phyloP scores from a whole-genome alignment of 2,329 filamentous ascomycete species.

The Metarhizium brunneum region DNA sequence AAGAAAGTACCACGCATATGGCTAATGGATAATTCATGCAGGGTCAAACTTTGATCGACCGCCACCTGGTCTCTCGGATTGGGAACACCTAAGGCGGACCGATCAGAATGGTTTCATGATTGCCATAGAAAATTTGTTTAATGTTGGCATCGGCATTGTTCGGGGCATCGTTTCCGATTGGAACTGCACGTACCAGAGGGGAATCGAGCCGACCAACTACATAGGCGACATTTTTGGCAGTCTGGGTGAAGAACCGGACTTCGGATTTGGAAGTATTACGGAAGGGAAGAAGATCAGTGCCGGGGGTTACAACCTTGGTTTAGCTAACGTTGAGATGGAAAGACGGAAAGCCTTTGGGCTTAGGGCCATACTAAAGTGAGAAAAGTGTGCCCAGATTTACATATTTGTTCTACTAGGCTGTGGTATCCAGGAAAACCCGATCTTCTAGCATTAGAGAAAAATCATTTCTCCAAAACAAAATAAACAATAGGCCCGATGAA shows the following conservation, averaged over 20 bases:
- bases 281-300: slow-evolving; percentile 22
- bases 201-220: slow-evolving; percentile 54
- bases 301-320: slow-evolving; percentile 7
- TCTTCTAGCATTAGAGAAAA: neutral
- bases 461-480: neutral
- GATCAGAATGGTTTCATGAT: slow-evolving; percentile 56
- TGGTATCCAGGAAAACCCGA: neutral
- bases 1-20: neutral
- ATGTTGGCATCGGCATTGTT: slow-evolving; percentile 56
- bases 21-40: neutral
- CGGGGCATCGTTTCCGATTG: slow-evolving; percentile 53
- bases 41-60: slow-evolving; percentile 65
- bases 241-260: slow-evolving; percentile 56
- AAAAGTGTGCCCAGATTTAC: neutral
- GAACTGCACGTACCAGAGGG: slow-evolving; percentile 46
- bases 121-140: slow-evolving; percentile 56
- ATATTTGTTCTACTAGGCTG: neutral
- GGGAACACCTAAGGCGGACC: slow-evolving; percentile 49
- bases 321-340: slow-evolving; percentile 20
- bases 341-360: slow-evolving; percentile 15
- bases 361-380: slow-evolving; percentile 13
- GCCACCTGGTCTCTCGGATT: slow-evolving; percentile 44
- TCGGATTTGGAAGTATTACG: slow-evolving; percentile 45
- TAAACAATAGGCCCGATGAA: neutral
- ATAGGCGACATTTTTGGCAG: slow-evolving; percentile 64